Evolutionary conservation across 1,284 basidiomycete genomes (phyloP), one percentile per base, ranked within the genome.

Genomic region (Vanrija sp.): DNA sequence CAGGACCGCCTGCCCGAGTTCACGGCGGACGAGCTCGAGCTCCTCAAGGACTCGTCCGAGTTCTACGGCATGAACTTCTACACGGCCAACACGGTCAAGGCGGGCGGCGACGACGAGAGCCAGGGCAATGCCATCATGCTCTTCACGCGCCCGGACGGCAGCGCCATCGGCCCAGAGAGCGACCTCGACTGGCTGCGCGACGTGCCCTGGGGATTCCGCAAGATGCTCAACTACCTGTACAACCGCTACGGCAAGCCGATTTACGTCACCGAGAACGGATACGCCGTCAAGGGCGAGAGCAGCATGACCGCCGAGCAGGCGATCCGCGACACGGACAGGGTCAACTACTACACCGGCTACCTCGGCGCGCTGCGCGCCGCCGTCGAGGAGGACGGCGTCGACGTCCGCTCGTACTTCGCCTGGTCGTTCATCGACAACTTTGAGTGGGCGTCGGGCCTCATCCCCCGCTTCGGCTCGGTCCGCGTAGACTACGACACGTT

Each of bases 201-300:
- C 48, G 71, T 69, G 23, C 67, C 69, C 28, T 74, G 66, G 68
- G 71, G 71, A 3, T 70, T 67, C 56, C 63, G 66, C 23, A 68
- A 82, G 78, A 78, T 88, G 21, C 78, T 89, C 46, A 85, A 84
- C 68, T 88, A 88, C 72, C 74, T 88, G 47, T 86, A 71, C 52
- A 64, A 85, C 79, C 81, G 83, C 19, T 90, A 89, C 77, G 73
- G 80, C 43, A 79, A 79, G 63, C 85, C 86, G 0, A 86, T 89
- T 60, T 87, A 83, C 54, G 81, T 86, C 28, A 87, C 85, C 3
- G 85, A 88, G 74, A 87, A 87, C 68, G 86, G 86, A 0, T 88
- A 87, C 67, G 81, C 86, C 1, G 83, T 85, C 57, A 86, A 85
- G 68, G 82, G 83, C 65, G 88, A 90, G 73, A 77, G 80, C 65